A percentile compares a stretch with the other conserved stretches of the same genome.
Evolutionary conservation across 495 filamentous ascomycete species (phyloP).

Genomic region (Ascodesmis nigricans): DNA sequence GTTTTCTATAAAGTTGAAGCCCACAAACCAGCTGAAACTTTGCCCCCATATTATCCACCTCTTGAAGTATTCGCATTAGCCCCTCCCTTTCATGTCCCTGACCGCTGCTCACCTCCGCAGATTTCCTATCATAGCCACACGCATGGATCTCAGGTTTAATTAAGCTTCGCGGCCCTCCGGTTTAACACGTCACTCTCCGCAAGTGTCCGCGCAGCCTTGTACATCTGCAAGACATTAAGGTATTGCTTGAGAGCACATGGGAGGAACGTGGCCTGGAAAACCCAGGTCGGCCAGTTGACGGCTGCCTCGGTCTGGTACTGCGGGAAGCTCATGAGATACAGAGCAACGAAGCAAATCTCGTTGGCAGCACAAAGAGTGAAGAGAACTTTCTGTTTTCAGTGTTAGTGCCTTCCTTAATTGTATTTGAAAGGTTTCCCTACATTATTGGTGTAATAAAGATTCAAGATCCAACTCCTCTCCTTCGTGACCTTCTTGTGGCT

Average conservation of each 20-base stretch:
- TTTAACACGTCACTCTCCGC: slow-evolving; percentile 63
- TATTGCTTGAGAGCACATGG: slow-evolving; percentile 81
- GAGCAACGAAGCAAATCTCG: slow-evolving; percentile 88
- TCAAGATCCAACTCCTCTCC: slow-evolving; percentile 55
- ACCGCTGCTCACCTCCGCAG: not conserved
- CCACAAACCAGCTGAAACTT: slow-evolving; percentile 10
- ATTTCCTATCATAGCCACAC: not conserved
- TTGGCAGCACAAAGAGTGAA: slow-evolving; percentile 80
- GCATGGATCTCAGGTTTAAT: not conserved
- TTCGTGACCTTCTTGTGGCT: slow-evolving; percentile 80
- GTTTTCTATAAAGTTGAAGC: slow-evolving; percentile 7
- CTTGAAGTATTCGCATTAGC: not conserved
- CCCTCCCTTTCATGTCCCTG: not conserved
- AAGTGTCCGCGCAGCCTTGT: slow-evolving; percentile 81
- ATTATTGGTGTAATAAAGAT: slow-evolving; percentile 91
- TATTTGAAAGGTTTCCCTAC: too few relatives aligned
- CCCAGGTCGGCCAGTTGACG: slow-evolving; percentile 65
- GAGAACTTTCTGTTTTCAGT: slow-evolving; percentile 46
- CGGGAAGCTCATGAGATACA: slow-evolving; percentile 91
- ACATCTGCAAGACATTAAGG: slow-evolving; percentile 81
- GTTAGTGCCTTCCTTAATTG: too few relatives aligned
- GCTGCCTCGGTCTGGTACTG: slow-evolving; percentile 43
- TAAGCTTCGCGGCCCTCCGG: slow-evolving; percentile 16
- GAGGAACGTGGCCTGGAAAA: slow-evolving; percentile 59
- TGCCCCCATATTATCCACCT: not conserved